Conservation (phyloP, 371 early-diverging fungal species). For the Mortierella sp. region DNA sequence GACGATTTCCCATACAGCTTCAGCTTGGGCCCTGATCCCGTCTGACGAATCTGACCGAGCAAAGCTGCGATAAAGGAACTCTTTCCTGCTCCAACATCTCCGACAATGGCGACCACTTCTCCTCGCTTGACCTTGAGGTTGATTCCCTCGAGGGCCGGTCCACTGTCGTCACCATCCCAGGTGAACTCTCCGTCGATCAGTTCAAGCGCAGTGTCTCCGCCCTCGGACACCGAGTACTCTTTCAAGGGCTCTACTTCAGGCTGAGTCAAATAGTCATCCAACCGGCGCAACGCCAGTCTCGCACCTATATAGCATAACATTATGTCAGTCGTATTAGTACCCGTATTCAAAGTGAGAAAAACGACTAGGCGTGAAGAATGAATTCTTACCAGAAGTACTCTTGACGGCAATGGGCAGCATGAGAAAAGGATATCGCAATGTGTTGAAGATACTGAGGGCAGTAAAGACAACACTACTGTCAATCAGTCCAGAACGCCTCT, state of each 20-base stretch:
- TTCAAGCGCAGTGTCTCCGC: constrained; percentile 29
- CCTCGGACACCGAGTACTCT: constrained; percentile 28
- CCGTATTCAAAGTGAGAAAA: too few species aligned
- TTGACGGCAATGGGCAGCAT: constrained; percentile 74
- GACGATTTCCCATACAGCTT: constrained; percentile 64
- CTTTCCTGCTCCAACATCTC: constrained; percentile 76
- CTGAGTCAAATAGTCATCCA: constrained; percentile 68
- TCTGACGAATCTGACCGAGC: constrained; percentile 67
- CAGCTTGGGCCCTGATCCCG: constrained; percentile 49
- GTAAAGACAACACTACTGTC: constrained; percentile 65
- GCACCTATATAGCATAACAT: constrained; percentile 48
- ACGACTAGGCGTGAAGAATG: background rate
- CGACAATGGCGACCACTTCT: constrained; percentile 71
- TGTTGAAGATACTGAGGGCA: constrained; percentile 73
- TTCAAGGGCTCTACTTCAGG: constrained; percentile 64
- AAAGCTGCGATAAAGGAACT: constrained; percentile 58
- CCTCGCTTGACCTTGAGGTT: constrained; percentile 63
- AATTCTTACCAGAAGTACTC: constrained; percentile 51
- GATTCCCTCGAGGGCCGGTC: constrained; percentile 60
- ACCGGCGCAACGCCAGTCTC: constrained; percentile 59
- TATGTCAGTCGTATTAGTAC: too few species aligned
- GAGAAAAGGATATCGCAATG: constrained; percentile 73
- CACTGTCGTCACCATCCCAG: constrained; percentile 70
- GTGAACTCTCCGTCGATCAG: constrained; percentile 65
- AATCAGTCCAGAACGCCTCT: constrained; percentile 38